These are phyloP conservation scores for Exophiala phaeomuriformis DNA, from an alignment of 2,329 filamentous ascomycete species.

Conservation along the genomic window DNA sequence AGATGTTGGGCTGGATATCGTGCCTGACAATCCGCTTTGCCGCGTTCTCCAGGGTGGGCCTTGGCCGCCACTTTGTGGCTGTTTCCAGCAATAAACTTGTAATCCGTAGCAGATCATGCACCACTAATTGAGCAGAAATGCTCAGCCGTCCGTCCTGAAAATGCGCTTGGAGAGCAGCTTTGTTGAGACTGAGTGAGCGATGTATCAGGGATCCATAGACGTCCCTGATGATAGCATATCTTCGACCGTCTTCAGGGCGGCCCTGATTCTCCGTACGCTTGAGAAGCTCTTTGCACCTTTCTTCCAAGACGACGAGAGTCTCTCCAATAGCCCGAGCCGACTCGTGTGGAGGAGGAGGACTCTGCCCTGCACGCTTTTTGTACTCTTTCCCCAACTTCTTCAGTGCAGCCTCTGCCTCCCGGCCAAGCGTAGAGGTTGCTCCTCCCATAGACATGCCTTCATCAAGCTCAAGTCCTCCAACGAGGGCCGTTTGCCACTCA, in stretches of 20 bases:
- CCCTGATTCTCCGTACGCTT: neutral
- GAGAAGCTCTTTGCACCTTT: constrained; percentile 8
- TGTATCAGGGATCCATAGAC: constrained; percentile 23
- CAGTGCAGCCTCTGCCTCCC: constrained; percentile 9
- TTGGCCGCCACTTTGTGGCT: constrained; percentile 12
- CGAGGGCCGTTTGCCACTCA: constrained; percentile 25
- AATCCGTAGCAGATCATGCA: constrained; percentile 11
- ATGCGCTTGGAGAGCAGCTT: constrained; percentile 10
- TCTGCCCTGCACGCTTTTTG: neutral
- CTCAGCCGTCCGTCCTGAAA: constrained; percentile 8
- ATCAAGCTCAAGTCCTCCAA: constrained; percentile 13
- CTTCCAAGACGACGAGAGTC: neutral
- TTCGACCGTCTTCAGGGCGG: neutral
- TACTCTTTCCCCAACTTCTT: constrained; percentile 4
- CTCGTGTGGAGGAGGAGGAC: neutral
- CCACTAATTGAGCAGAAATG: constrained; percentile 5
- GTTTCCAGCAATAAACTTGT: constrained; percentile 1
- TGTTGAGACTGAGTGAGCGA: constrained; percentile 12
- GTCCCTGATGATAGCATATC: constrained; percentile 13
- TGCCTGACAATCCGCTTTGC: constrained; percentile 17
- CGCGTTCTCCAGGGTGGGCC: constrained; percentile 7
- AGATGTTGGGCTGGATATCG: constrained; percentile 11
- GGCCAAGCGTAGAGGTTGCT: constrained; percentile 10
- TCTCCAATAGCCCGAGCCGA: neutral
- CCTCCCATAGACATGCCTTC: neutral